phyloP scores from a whole-genome alignment of 352 stramenopile genomes.

The Phytopythium aichiense region DNA sequence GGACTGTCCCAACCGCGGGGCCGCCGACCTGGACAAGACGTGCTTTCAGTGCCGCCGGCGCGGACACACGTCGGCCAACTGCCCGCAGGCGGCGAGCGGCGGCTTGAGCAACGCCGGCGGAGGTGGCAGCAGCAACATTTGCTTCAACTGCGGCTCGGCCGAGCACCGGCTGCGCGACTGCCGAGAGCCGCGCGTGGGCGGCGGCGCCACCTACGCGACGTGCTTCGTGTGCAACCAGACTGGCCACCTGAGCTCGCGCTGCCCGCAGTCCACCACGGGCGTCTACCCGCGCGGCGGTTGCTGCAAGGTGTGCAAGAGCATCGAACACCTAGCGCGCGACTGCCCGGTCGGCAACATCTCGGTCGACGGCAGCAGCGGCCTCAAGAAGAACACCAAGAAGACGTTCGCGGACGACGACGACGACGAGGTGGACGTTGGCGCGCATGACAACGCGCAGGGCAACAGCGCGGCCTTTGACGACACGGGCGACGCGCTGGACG shows the following conservation, averaged over 20 bases:
- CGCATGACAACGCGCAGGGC: slow-evolving; percentile 31
- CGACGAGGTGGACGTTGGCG: slow-evolving; percentile 25
- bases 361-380: slow-evolving; percentile 42
- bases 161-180: slow-evolving; percentile 78
- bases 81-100: slow-evolving; percentile 35
- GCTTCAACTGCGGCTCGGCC: slow-evolving; percentile 83
- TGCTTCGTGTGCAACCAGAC: slow-evolving; percentile 88
- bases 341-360: slow-evolving; percentile 75
- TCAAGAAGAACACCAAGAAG: slow-evolving; percentile 75
- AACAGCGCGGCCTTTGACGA: slow-evolving; percentile 11
- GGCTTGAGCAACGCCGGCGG: slow-evolving; percentile 9
- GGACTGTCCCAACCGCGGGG: slow-evolving; percentile 63
- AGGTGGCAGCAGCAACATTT: slow-evolving; percentile 37
- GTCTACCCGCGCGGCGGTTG: slow-evolving; percentile 88
- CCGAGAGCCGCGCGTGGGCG: slow-evolving; percentile 50
- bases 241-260: slow-evolving; percentile 85
- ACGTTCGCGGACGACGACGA: slow-evolving; percentile 67
- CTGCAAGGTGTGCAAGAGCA: slow-evolving; percentile 86
- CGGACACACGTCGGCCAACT: slow-evolving; percentile 82
- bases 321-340: slow-evolving; percentile 79
- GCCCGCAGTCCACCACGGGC: slow-evolving; percentile 80
- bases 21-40: slow-evolving; percentile 69
- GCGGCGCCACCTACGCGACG: slow-evolving; percentile 64
- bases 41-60: slow-evolving; percentile 82
- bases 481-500: slow-evolving; percentile 52